Evolutionary conservation across 2,329 filamentous ascomycete genomes (phyloP).

Genomic region (Epicoccum sorghinum): DNA sequence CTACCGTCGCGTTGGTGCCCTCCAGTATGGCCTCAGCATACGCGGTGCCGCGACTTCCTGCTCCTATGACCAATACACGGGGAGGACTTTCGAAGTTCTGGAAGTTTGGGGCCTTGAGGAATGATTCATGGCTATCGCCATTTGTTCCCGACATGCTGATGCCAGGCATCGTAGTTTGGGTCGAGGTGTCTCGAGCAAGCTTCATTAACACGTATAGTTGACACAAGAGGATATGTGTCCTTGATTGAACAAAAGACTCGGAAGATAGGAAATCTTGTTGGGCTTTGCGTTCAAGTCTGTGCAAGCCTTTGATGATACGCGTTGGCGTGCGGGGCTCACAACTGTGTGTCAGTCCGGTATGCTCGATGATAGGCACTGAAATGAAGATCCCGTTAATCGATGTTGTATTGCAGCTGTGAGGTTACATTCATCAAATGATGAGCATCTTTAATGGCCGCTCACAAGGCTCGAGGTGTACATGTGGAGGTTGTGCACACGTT

Average conservation of each 20-base stretch:
- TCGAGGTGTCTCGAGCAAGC: too few species aligned
- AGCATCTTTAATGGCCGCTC: not conserved
- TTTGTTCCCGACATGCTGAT: too few species aligned
- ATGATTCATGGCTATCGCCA: not conserved
- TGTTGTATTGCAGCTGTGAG: constrained; percentile 32
- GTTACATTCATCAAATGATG: not conserved
- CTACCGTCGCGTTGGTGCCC: constrained; percentile 63
- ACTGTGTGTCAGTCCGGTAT: not conserved
- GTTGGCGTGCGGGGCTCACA: constrained; percentile 7
- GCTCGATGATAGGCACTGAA: not conserved
- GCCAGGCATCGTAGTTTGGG: too few species aligned
- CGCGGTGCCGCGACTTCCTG: constrained; percentile 45
- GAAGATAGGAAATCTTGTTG: too few species aligned
- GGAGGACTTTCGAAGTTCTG: constrained; percentile 33
- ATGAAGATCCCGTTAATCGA: not conserved
- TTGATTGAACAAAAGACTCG: too few species aligned
- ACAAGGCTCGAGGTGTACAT: constrained; percentile 10
- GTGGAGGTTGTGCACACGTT: not conserved
- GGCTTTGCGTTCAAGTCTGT: not conserved
- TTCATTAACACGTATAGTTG: too few species aligned
- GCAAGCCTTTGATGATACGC: not conserved
- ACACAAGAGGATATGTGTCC: too few species aligned
- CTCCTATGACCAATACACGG: constrained; percentile 48
- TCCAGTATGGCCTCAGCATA: constrained; percentile 38
- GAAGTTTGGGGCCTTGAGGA: constrained; percentile 25